Base-by-base conservation (phyloP, 1,284 basidiomycete genomes). In the Austropuccinia psidii region DNA sequence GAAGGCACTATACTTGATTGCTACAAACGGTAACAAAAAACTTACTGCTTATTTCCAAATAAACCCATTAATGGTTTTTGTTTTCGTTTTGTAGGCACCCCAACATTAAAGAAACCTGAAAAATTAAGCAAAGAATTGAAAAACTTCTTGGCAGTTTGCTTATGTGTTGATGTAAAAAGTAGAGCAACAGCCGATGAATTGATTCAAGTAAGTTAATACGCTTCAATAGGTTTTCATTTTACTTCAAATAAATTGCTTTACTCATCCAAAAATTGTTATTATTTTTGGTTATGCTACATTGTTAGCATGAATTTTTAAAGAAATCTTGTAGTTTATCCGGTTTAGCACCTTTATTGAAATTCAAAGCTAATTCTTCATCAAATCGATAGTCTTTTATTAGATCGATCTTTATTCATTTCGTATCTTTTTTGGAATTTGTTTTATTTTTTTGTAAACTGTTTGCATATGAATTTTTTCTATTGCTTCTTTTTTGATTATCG, bases 91-190 rank as follows among this genome's bases (percentile, higher is more conserved):
- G 1, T 49, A 70, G 67, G 93, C 11, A 98, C 95, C 9, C 95
- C 95, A 45, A 98, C 94, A 66, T 81, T 98, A 80, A 98, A 98
- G 85, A 92, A 92, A 79, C 95, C 95, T 0, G 95, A 98, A 81
- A 87, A 88, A 75, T 84, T 98, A 65, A 92, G 90, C 78, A 86
- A 88, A 79, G 94, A 97, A 81, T 84, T 98, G 74, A 98, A 98
- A 84, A 88, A 88, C 77, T 98, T 98, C 84, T 83, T 98, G 78
- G 94, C 93, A 65, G 94, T 97, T 15, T 98, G 95, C 82, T 82
- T 98, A 21, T 98, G 95, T 79, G 96, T 98, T 15, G 95, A 98
- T 81, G 95, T 98, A 64, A 89, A 89, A 80, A 95, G 91, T 81
- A 85, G 96, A 60, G 95, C 95, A 57, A 96, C 90, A 5, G 93